Percentiles rank a stretch among this genome's conserved stretches.
Conservation (phyloP, 2,329 filamentous ascomycete genomes). For the Hymenoscyphus fraxineus region DNA sequence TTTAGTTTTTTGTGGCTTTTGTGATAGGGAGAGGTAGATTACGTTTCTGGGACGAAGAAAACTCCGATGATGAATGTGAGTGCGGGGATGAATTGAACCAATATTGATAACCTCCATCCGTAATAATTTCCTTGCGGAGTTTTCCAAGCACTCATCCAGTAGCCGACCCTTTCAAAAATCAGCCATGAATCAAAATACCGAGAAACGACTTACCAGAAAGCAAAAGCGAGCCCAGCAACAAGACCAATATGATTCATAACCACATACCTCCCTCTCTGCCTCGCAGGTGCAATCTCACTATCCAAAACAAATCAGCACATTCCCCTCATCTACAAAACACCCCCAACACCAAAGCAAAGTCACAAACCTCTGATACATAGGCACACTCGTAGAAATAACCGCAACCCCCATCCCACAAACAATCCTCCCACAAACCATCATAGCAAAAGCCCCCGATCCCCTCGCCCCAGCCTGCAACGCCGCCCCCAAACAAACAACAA, state of each 20-base stretch:
- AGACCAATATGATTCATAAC: constrained; percentile 59
- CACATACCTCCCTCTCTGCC: constrained; percentile 51
- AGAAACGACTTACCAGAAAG: constrained; percentile 46
- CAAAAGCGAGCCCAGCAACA: constrained; percentile 49
- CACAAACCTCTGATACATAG: constrained; percentile 52
- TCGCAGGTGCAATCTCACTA: constrained; percentile 53
- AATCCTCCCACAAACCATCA: constrained; percentile 50
- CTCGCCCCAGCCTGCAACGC: constrained; percentile 44
- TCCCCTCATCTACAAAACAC: background rate
- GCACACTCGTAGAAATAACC: constrained; percentile 53
- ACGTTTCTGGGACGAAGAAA: constrained; percentile 53
- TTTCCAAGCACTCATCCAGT: constrained; percentile 52
- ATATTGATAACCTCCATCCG: constrained; percentile 52
- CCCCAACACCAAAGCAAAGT: background rate
- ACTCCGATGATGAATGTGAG: constrained; percentile 47
- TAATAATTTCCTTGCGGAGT: constrained; percentile 40
- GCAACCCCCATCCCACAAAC: constrained; percentile 52
- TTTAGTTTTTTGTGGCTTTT: background rate
- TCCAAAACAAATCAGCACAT: background rate
- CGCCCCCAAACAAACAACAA: constrained; percentile 46
- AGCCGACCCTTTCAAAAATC: constrained; percentile 46
- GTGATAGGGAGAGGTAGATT: constrained; percentile 25
- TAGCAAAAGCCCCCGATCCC: constrained; percentile 40
- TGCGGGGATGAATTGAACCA: constrained; percentile 50
- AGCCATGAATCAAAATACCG: constrained; percentile 6